These are phyloP conservation scores for Yarrowia sp. DNA, from an alignment of 805 yeast species.

Conservation along the genomic window DNA sequence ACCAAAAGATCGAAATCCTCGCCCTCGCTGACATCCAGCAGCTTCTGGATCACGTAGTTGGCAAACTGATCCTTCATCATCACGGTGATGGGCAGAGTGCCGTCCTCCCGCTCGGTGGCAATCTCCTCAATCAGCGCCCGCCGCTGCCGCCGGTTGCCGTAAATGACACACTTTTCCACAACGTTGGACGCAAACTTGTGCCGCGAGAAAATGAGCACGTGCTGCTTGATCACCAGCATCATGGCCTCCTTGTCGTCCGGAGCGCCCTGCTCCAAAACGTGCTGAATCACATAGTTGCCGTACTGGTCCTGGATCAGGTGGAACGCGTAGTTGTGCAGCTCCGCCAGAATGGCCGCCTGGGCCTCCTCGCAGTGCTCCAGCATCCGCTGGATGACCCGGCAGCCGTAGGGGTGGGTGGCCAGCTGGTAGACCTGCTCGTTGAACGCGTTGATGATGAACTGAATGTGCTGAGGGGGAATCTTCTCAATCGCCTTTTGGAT, in stretches of 20 bases:
- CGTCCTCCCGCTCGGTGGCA: conserved; percentile 30
- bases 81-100: conserved; percentile 57
- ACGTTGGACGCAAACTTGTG: conserved; percentile 98
- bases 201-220: conserved; percentile 78
- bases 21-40: conserved; percentile 76
- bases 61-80: conserved; percentile 99
- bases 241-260: conserved; percentile 56
- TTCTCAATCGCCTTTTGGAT: conserved; percentile 91
- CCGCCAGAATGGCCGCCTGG: conserved; percentile 63
- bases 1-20: conserved; percentile 67
- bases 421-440: conserved; percentile 65
- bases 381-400: conserved; percentile 91
- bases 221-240: conserved; percentile 62
- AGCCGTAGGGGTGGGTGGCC: conserved; percentile 95
- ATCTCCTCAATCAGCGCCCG: conserved; percentile 62
- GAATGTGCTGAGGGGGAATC: conserved; percentile 65
- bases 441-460: conserved; percentile 70
- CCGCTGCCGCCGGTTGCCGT: conserved; percentile 64
- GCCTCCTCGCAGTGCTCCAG: conserved; percentile 74
- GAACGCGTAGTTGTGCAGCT: conserved; percentile 66
- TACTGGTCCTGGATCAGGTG: conserved; percentile 90
- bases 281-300: conserved; percentile 97
- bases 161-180: conserved; percentile 85
- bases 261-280: conserved; percentile 79
- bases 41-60: conserved; percentile 92